Evolutionary conservation across 192 early-diverging fungal species (phyloP), one percentile per base, ranked within the genome.

Genomic region (Rhizophagus sp.): DNA sequence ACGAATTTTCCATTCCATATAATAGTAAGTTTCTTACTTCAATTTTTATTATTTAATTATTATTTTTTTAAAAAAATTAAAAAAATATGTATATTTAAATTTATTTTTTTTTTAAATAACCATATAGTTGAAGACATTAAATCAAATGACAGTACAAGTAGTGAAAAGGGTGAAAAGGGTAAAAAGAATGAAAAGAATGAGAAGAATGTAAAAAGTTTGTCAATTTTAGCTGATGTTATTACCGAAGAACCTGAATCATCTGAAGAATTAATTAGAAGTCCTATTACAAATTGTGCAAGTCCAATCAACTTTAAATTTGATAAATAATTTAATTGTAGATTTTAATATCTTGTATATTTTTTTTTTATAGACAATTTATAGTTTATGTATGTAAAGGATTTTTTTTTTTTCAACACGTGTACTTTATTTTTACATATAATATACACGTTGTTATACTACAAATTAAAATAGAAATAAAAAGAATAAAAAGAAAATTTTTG

Each of bases 1-100:
- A 70, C 39, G 68, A 41, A 70, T 81, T 44, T 41, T 39, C 30
- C 76, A 80, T 77, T 78, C 84, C 30, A 71, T 72, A 4, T 81
- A 6, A 57, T 57, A 22, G 52, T 57, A 57, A 57, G 52, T 57
- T 2, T 22, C 15, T 17, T 57, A 7, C 17, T 15, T 57, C 52
- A 47, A 44, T 44, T 44, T 57, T 19, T 57, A 57, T 15, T 1
- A 1, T 1, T 52, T 52, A 0, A 57, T 57, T 22, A n/a, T n/a
- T n/a, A n/a, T 57, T 17, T 57, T 19, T 19, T 57, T 57, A 19
- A 3, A 19, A 19, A 7, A n/a, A n/a, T n/a, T n/a, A n/a, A n/a
- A 22, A 57, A 19, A 57, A 57, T 57, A 22, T 0, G 0, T 39
- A 47, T 47, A 47, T 47, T 3, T 47, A 47, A 12, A 47, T 47